These are phyloP conservation scores for Bidens hawaiensis DNA, from an alignment of 140 eudicot genomes.

Conservation along the genomic window DNA sequence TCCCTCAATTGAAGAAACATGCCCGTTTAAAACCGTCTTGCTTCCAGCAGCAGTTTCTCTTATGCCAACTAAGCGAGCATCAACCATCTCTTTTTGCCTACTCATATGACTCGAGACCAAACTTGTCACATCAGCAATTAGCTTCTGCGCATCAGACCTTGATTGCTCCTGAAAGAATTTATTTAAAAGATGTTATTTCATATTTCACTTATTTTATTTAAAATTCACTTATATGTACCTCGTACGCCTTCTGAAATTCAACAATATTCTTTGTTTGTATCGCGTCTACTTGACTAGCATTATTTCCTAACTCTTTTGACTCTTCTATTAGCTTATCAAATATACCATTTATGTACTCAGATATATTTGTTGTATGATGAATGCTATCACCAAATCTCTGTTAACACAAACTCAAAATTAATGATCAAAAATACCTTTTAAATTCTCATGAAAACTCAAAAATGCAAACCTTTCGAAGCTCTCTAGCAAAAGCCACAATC, in stretches of 20 bases:
- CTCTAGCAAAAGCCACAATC: slow-evolving; percentile 81
- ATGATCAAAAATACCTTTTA: background rate
- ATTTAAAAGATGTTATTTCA: background rate
- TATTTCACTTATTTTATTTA: background rate
- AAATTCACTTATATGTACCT: slow-evolving; percentile 39
- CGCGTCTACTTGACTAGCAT: slow-evolving; percentile 54
- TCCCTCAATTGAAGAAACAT: slow-evolving; percentile 64
- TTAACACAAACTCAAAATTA: background rate
- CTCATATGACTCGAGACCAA: slow-evolving; percentile 68
- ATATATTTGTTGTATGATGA: slow-evolving; percentile 49
- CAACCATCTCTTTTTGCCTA: slow-evolving; percentile 88
- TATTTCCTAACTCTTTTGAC: slow-evolving; percentile 55
- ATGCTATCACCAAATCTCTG: slow-evolving; percentile 72
- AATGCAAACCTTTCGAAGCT: slow-evolving; percentile 79
- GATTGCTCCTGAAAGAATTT: slow-evolving; percentile 62
- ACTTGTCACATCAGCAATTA: slow-evolving; percentile 76
- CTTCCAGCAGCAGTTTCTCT: slow-evolving; percentile 56
- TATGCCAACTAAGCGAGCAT: slow-evolving; percentile 61
- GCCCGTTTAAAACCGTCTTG: slow-evolving; percentile 67
- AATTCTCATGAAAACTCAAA: background rate
- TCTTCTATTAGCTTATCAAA: slow-evolving; percentile 64
- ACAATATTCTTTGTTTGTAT: slow-evolving; percentile 53
- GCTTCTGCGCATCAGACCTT: slow-evolving; percentile 74
- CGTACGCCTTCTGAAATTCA: slow-evolving; percentile 76
- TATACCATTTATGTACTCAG: slow-evolving; percentile 53